Conservation (phyloP, 2,329 filamentous ascomycete genomes). For the Didymella lethalis region DNA sequence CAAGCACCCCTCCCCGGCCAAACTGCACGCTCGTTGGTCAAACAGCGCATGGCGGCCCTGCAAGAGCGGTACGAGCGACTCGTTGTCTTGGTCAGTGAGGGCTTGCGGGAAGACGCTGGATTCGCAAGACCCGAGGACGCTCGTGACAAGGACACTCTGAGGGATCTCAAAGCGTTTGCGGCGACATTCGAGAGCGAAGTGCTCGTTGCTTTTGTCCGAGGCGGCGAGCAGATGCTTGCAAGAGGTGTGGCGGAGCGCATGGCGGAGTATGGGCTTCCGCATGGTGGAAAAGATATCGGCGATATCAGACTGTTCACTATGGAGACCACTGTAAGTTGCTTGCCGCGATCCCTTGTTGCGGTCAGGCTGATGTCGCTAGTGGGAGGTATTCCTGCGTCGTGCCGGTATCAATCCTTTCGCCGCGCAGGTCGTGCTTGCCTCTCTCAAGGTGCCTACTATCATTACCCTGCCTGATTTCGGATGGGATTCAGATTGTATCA, state of each 20-base stretch:
- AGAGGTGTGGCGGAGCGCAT: slow-evolving; percentile 44
- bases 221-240: slow-evolving; percentile 53
- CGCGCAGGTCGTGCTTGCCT: slow-evolving; percentile 68
- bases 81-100: slow-evolving; percentile 69
- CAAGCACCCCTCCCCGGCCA: slow-evolving; percentile 75
- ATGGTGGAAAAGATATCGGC: slow-evolving; percentile 39
- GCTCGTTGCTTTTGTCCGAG: slow-evolving; percentile 49
- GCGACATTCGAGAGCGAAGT: slow-evolving; percentile 51
- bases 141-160: slow-evolving; percentile 56
- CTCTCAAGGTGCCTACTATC: slow-evolving; percentile 35
- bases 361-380: slow-evolving; percentile 41
- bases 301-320: slow-evolving; percentile 57
- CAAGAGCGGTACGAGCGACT: slow-evolving; percentile 71
- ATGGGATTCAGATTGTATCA: background rate
- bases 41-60: slow-evolving; percentile 63
- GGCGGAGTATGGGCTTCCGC: slow-evolving; percentile 45
- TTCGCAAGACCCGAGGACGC: slow-evolving; percentile 38
- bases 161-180: slow-evolving; percentile 62
- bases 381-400: slow-evolving; percentile 72
- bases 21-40: slow-evolving; percentile 50
- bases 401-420: slow-evolving; percentile 75
- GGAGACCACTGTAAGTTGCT: slow-evolving; percentile 60
- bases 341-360: background rate
- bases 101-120: slow-evolving; percentile 36
- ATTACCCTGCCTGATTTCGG: slow-evolving; percentile 10